Evolutionary conservation across 495 filamentous ascomycete species (phyloP), one percentile per base, ranked within the genome.

Genomic region (Annulohypoxylon stygium): DNA sequence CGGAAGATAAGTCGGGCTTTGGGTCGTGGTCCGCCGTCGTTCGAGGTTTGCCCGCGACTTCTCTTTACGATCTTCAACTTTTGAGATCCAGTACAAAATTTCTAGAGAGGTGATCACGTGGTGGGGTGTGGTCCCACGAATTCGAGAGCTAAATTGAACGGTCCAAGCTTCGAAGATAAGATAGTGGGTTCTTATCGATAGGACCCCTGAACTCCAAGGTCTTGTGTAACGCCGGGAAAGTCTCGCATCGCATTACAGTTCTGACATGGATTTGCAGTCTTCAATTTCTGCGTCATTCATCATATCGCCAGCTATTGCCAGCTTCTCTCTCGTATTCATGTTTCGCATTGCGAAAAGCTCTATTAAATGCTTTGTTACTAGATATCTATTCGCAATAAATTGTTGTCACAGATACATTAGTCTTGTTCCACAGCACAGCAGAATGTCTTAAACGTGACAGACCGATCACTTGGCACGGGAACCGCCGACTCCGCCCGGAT

Each of bases 51-150:
- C 30, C 6, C 12, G 26, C 11, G 10, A 34, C 51, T 16, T 26
- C 6, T 37, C 18, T 1, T 37, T 57, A n/a, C 51, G 26, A 57
- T 57, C 14, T 37, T 57, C 33, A 20, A 57, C 30, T 57, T 57
- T 50, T 20, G 18, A 16, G 8, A 16, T 16, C 10, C 11, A 9
- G 23, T 33, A 12, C 34, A 57, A 57, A 57, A 57, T 9, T 57
- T 57, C 53, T 20, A 37, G 53, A 37, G 10, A 36, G 53, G 1
- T 37, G 30, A 20, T 57, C 53, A 57, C 53, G 53, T 57, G 53
- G 11, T 30, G 30, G 25, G 14, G 12, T 43, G 14, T 43, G n/a
- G 26, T 45, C 14, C 25, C 11, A 23, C 18, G 9, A 11, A 30
- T 14, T 53, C 7, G 3, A 33, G n/a, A 53, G 25, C 50, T 30